Evolutionary conservation across 1,284 basidiomycete species (phyloP).

Genomic region (Ceratobasidium sp.): DNA sequence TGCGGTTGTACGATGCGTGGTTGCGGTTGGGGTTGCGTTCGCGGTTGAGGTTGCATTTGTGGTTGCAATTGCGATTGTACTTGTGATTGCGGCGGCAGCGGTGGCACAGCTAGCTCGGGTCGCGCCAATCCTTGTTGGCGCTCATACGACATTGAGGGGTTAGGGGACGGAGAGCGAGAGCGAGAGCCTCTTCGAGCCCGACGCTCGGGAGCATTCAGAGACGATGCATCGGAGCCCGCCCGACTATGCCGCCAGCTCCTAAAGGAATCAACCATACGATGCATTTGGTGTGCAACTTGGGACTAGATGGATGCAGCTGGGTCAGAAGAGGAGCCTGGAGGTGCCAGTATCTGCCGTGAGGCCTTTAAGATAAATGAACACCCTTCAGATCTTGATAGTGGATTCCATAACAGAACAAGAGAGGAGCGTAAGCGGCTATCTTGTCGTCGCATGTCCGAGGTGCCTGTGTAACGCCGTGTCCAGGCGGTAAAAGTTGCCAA

Average conservation of each 20-base stretch:
- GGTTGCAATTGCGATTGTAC: background rate
- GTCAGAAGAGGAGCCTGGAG: background rate
- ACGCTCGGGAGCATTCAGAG: background rate
- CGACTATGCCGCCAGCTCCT: background rate
- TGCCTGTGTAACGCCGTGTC: background rate
- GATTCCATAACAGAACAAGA: background rate
- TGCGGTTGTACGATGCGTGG: no score
- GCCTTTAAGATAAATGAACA: background rate
- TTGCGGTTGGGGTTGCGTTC: background rate
- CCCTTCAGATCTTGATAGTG: background rate
- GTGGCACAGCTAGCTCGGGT: background rate
- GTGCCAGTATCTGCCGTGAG: background rate
- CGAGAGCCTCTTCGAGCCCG: background rate
- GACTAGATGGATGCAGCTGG: background rate
- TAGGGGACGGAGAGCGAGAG: background rate
- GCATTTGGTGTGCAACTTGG: no score
- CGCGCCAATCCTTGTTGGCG: background rate
- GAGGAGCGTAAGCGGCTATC: background rate
- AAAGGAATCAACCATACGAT: background rate
- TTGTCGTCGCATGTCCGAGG: background rate
- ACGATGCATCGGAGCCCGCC: background rate
- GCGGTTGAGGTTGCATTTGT: background rate
- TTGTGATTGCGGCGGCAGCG: background rate
- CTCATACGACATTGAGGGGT: background rate
- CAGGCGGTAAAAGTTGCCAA: slow-evolving; percentile 2